Base-by-base conservation (phyloP, 768 basidiomycete genomes). In the Pleurotus tuoliensis region DNA sequence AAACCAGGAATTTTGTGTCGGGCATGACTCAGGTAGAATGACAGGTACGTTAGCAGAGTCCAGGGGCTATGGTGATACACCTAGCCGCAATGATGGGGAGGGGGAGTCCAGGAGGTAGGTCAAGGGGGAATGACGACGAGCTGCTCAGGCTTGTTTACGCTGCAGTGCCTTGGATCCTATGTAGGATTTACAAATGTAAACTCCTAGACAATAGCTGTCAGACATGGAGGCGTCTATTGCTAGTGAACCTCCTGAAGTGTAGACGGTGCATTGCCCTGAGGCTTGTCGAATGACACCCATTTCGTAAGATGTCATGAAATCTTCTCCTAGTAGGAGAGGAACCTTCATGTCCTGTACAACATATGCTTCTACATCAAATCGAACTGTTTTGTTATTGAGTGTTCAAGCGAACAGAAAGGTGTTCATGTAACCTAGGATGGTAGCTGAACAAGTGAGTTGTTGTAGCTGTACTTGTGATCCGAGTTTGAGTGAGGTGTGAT, bases 301-400 rank as follows among this genome's bases (percentile, higher is more conserved):
- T 24, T 65, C 65, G 56, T 69, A 68, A 0, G 45, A 39, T 0
- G 43, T 7, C 11, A 66, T 65, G 59, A 67, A 70, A 43, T 70
- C 69, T 46, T 69, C 68, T 1, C 69, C 69, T 1, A 70, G 58
- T 1, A 70, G 57, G 0, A 70, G 11, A 11, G 69, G 67, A 0
- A 67, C 67, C 0, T 57, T 51, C 69, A 70, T 70, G 5, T 57
- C 58, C 2, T 59, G 56, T 0, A 68, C 63, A 0, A 69, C 67
- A 27, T 67, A 68, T 1, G 63, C 62, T 47, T 69, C 68, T 0
- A 58, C 57, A 3, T 58, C 54, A 30, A 65, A 60, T 8, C 38
- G 25, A 7, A 65, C 15, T 8, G 46, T 46, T 3, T 25, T 20
- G 1, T 61, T 61, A 6, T 55, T 47, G 13, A 0, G 6, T 0